Percentiles rank a stretch among this genome's conserved stretches.
These are phyloP conservation scores for Ophiostoma piceae DNA, from an alignment of 2,329 filamentous ascomycete genomes.

Conservation along the genomic window DNA sequence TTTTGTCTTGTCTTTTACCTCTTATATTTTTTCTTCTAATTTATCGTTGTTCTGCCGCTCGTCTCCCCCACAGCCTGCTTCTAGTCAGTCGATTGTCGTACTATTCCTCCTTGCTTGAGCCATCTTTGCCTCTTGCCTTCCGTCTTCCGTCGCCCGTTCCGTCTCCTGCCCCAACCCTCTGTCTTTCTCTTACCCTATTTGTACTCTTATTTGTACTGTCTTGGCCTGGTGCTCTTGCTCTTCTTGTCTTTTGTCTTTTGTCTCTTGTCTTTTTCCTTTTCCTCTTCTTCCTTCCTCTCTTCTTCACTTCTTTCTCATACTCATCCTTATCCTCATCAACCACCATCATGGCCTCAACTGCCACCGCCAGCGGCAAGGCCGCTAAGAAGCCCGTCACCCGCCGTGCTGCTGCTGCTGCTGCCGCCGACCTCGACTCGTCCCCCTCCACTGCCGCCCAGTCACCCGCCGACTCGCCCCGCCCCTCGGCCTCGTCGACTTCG, in stretches of 20 bases:
- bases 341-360: slow-evolving; percentile 42
- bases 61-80: neutral
- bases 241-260: neutral
- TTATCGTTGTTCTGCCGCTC: neutral
- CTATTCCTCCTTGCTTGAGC: neutral
- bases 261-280: neutral
- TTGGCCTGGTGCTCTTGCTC: neutral
- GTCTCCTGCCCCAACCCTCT: neutral
- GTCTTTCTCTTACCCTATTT: neutral
- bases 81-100: neutral
- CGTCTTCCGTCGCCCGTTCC: neutral
- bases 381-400: slow-evolving; percentile 44
- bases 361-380: slow-evolving; percentile 33
- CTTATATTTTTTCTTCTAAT: neutral
- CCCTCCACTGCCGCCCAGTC: slow-evolving; percentile 55
- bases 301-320: neutral
- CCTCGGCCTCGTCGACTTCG: slow-evolving; percentile 76
- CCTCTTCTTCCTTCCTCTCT: neutral
- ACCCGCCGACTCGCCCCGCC: slow-evolving; percentile 55
- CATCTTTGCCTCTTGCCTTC: neutral
- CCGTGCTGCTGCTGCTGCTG: slow-evolving; percentile 43
- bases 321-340: neutral
- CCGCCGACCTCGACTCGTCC: slow-evolving; percentile 41
- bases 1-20: neutral
- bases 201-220: neutral